These are phyloP conservation scores for Linnemannia zychae DNA, from an alignment of 192 early-diverging fungal species.

Conservation along the genomic window DNA sequence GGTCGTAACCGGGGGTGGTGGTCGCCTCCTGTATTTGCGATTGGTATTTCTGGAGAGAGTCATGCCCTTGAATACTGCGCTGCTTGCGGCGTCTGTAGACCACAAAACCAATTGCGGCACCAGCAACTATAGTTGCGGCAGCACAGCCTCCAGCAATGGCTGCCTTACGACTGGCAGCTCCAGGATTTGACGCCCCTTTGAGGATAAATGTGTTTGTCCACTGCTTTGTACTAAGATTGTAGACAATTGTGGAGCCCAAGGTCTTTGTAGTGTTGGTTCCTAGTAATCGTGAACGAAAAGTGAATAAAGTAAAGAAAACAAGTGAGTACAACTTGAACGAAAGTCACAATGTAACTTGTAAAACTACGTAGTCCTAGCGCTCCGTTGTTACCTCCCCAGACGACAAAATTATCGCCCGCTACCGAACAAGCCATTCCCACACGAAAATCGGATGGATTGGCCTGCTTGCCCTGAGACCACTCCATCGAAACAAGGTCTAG, in stretches of 20 bases:
- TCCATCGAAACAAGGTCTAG: not conserved
- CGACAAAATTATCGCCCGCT: not conserved
- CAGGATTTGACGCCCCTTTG: not conserved
- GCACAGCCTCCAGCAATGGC: not conserved
- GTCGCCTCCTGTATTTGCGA: not conserved
- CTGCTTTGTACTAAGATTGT: not conserved
- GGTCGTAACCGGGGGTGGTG: not conserved
- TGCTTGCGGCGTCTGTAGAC: not conserved
- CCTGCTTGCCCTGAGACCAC: not conserved
- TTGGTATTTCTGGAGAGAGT: not conserved
- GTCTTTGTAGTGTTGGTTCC: not conserved
- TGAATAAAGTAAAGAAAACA: not conserved
- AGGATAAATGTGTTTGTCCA: not conserved
- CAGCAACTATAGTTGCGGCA: not conserved
- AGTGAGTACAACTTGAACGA: not conserved
- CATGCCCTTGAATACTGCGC: not conserved
- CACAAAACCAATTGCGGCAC: not conserved
- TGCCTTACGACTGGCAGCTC: not conserved
- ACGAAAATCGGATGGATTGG: not conserved
- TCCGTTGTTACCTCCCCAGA: slow-evolving; percentile 11
- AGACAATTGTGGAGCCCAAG: not conserved
- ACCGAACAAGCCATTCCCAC: slow-evolving; percentile 11
- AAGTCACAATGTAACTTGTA: no score
- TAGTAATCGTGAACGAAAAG: not conserved
- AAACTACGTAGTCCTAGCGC: no score